Conservation (phyloP, 2,329 filamentous ascomycete genomes). For the Fusarium palustre region DNA sequence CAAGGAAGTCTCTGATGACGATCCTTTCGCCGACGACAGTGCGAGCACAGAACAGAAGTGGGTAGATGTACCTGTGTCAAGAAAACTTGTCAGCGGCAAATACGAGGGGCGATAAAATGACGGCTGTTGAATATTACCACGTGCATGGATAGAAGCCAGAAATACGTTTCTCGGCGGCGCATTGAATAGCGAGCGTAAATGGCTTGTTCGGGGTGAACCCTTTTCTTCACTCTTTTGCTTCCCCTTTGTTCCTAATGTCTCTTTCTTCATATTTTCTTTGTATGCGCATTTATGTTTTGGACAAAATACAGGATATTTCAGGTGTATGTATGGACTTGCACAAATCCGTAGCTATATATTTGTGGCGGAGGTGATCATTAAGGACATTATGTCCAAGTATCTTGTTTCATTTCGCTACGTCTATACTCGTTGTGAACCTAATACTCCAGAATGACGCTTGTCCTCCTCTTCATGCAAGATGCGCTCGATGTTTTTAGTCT, state of each 20-base stretch:
- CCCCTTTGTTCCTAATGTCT: slow-evolving; percentile 29
- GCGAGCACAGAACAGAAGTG: slow-evolving; percentile 60
- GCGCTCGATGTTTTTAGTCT: slow-evolving; percentile 16
- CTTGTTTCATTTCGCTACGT: slow-evolving; percentile 23
- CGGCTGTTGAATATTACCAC: slow-evolving; percentile 19
- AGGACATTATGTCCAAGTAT: slow-evolving; percentile 14
- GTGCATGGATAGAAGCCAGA: slow-evolving; percentile 39
- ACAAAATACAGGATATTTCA: slow-evolving; percentile 8
- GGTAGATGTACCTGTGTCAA: slow-evolving; percentile 73
- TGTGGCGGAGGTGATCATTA: slow-evolving; percentile 15
- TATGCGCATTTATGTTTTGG: slow-evolving; percentile 30
- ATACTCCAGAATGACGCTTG: slow-evolving; percentile 27
- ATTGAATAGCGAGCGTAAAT: slow-evolving; percentile 49
- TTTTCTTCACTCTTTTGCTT: slow-evolving; percentile 32
- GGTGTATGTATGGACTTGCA: slow-evolving; percentile 20
- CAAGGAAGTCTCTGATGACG: slow-evolving; percentile 63
- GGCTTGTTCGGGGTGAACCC: slow-evolving; percentile 37
- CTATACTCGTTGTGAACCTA: slow-evolving; percentile 17
- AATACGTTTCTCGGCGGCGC: slow-evolving; percentile 48
- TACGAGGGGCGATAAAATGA: slow-evolving; percentile 68
- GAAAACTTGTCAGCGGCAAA: slow-evolving; percentile 79
- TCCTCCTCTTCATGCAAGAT: slow-evolving; percentile 4
- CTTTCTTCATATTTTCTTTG: slow-evolving; percentile 20
- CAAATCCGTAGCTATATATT: slow-evolving; percentile 33
- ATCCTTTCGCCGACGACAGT: slow-evolving; percentile 75